Percentiles rank a stretch among this genome's conserved stretches.
phyloP scores from a whole-genome alignment of 495 filamentous ascomycete species.

The Daldinia loculata region DNA sequence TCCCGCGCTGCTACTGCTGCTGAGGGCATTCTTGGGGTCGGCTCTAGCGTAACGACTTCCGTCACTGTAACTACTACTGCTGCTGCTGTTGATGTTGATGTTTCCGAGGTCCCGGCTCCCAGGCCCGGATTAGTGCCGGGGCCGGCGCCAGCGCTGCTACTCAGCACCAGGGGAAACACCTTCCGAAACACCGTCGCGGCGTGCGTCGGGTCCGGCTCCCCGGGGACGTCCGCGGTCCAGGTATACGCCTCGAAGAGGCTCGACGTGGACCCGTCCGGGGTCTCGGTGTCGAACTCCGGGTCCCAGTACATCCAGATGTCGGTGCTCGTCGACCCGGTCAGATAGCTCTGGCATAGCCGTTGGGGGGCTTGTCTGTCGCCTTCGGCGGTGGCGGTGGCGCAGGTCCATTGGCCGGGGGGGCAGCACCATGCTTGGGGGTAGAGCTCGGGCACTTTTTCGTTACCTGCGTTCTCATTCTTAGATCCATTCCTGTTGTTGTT shows the following conservation, averaged over 20 bases:
- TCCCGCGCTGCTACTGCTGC: neutral
- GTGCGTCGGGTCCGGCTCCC: conserved; percentile 18
- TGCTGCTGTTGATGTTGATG: neutral
- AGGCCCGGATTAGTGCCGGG: neutral
- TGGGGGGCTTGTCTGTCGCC: conserved; percentile 22
- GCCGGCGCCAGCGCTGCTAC: neutral
- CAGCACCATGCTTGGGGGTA: conserved; percentile 37
- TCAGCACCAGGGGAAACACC: conserved; percentile 34
- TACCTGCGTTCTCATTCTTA: neutral
- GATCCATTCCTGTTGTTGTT: neutral
- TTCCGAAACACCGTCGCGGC: conserved; percentile 29
- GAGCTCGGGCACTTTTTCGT: neutral
- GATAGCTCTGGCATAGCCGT: conserved; percentile 20
- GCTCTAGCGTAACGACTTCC: neutral
- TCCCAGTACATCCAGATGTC: conserved; percentile 33
- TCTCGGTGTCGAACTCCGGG: conserved; percentile 12
- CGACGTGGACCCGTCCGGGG: neutral
- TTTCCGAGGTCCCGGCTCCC: neutral
- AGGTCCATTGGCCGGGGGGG: conserved; percentile 33
- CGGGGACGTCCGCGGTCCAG: conserved; percentile 15
- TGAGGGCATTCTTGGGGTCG: neutral
- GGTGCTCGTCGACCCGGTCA: conserved; percentile 1
- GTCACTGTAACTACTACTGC: neutral
- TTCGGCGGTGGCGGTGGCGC: conserved; percentile 22
- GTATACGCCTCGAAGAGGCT: conserved; percentile 18